A percentile compares a stretch with the other conserved stretches of the same genome.
phyloP scores from a whole-genome alignment of 306 rosid genomes.

The Fagus crenata region DNA sequence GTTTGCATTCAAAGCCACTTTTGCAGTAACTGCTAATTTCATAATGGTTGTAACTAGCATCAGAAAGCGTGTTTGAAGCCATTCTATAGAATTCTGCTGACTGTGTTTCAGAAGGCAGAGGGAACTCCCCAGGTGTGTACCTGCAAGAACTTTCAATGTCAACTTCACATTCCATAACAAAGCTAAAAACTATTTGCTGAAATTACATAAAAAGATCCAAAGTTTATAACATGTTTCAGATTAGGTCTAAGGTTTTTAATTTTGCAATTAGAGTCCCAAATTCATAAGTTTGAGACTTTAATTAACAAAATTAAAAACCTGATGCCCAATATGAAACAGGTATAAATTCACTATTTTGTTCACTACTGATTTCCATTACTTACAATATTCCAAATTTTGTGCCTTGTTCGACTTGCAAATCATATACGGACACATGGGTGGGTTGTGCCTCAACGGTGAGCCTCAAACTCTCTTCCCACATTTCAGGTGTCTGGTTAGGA shows the following conservation, averaged over 20 bases:
- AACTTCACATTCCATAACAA: constrained; percentile 23
- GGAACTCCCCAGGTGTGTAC: constrained; percentile 83
- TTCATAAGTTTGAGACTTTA: no score
- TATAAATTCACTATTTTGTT: background rate
- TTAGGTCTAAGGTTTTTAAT: no score
- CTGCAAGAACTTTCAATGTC: constrained; percentile 45
- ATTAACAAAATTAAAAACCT: no score
- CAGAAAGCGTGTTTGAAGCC: constrained; percentile 69
- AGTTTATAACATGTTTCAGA: no score
- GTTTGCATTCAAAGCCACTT: constrained; percentile 79
- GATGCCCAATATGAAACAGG: no score
- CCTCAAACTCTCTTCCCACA: constrained; percentile 87
- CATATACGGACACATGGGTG: constrained; percentile 83
- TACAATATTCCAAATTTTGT: constrained; percentile 81
- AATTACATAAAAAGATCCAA: no score
- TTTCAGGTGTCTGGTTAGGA: constrained; percentile 71
- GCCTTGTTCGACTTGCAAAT: constrained; percentile 85
- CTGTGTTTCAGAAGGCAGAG: constrained; percentile 80
- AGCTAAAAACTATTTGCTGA: background rate
- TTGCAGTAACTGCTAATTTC: constrained; percentile 94
- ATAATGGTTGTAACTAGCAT: constrained; percentile 69
- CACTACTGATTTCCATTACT: constrained; percentile 24
- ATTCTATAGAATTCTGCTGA: constrained; percentile 77
- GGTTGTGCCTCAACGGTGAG: constrained; percentile 69
- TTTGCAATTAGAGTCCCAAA: no score